Percentiles rank a stretch among this genome's conserved stretches.
Evolutionary conservation across 2,329 filamentous ascomycete species (phyloP).

Genomic region (Trichophyton mentagrophytes): DNA sequence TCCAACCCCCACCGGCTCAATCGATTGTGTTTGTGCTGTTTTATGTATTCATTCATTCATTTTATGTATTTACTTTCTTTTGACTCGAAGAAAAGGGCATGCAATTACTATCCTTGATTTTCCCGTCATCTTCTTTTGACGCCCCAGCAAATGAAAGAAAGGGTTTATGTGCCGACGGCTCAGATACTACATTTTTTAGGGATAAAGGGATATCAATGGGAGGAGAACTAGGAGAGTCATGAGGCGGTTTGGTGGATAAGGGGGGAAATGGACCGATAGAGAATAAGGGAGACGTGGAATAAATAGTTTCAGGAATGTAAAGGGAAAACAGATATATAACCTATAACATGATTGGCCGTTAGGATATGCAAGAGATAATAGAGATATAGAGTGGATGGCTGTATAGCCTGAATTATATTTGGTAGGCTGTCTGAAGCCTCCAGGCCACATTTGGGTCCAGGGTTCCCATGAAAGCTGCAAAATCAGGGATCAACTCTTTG

Average conservation of each 20-base stretch:
- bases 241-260: background rate
- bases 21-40: background rate
- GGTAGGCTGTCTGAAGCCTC: constrained; percentile 32
- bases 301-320: background rate
- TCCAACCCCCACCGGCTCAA: background rate
- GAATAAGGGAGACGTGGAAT: background rate
- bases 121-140: background rate
- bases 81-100: background rate
- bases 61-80: background rate
- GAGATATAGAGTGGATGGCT: background rate
- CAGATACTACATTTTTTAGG: background rate
- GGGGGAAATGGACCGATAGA: background rate
- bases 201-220: background rate
- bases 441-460: constrained; percentile 28
- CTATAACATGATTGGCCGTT: background rate
- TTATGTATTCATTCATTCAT: too few species aligned
- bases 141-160: background rate
- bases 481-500: constrained; percentile 36
- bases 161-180: background rate
- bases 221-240: background rate
- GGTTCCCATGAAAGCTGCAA: constrained; percentile 34
- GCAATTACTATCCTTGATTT: background rate
- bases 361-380: background rate
- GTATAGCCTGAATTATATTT: constrained; percentile 22
- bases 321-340: background rate